Conservation (phyloP, 1,284 basidiomycete species). For the Trichosporon coremiiforme region DNA sequence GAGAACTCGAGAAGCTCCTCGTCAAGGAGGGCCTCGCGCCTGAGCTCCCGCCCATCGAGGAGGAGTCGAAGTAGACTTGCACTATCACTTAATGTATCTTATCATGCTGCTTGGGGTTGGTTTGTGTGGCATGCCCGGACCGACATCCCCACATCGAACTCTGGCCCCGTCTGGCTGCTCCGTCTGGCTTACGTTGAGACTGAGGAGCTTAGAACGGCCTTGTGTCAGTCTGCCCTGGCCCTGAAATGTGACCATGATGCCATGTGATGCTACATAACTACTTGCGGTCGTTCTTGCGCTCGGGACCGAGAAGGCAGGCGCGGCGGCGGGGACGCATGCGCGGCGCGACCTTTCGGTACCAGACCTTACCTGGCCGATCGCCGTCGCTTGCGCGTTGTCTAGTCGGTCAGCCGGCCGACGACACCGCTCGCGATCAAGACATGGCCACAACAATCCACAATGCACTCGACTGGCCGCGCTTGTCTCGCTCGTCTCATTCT, state of each 20-base stretch:
- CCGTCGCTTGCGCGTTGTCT: conserved; percentile 17
- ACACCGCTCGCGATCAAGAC: background rate
- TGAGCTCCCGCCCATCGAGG: conserved; percentile 47
- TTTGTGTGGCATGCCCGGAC: no score
- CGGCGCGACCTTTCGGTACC: conserved; percentile 69
- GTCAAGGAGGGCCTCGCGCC: conserved; percentile 71
- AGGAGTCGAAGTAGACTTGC: conserved; percentile 17
- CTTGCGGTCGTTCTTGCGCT: conserved; percentile 52
- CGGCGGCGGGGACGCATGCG: conserved; percentile 67
- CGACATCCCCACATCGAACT: no score
- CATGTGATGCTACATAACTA: conserved; percentile 27
- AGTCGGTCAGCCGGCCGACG: background rate
- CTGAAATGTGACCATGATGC: conserved; percentile 22
- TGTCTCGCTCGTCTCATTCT: no score
- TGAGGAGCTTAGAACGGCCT: no score
- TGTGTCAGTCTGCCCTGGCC: background rate
- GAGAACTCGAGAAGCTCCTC: conserved; percentile 84
- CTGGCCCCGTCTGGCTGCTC: no score
- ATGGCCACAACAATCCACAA: background rate
- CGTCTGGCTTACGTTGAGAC: no score
- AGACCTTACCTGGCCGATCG: conserved; percentile 46
- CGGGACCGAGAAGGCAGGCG: conserved; percentile 69
- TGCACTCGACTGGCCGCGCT: no score
- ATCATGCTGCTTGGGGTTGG: conserved; percentile 18
- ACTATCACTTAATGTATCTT: conserved; percentile 1